Base-by-base conservation (phyloP, 352 stramenopile species). In the Globisporangium emineosum region DNA sequence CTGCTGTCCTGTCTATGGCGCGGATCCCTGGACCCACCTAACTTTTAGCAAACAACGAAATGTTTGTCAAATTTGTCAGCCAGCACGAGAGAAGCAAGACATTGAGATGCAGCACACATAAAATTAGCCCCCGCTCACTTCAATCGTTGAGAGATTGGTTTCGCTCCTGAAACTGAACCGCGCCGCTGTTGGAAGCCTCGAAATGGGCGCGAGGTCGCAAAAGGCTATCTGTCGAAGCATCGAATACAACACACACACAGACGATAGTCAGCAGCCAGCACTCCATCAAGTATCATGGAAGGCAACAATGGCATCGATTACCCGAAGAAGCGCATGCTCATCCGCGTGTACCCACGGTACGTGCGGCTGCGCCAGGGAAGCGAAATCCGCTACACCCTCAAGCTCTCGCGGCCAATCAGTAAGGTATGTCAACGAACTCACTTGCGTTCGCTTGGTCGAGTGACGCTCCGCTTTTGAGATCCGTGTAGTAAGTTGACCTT, bases 351-450 rank as follows among this genome's bases (percentile, higher is more conserved):
- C 23, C 77, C 79, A 3, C 77, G 81, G 23, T 89, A 86, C 64
- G 69, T 89, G 9, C 83, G 79, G 13, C 65, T 93, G 27, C 79
- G 79, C 0, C 81, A 88, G 42, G 80, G 80, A 8, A 83, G 78
- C 23, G 78, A 88, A 50, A 88, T 87, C 58, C 73, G 73, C 25
- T 91, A 90, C 60, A 71, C 72, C 32, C 56, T 92, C 43, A 87
- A 87, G 50, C 65, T 90, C 19, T 64, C 58, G 13, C 71, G 79
- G 9, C 71, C 78, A 6, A 81, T 81, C 19, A 76, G 67, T n/a
- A 84, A 77, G 58, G 78, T 85, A 76, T 40, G 43, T 23, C 9
- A 23, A 35, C 21, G 40, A 32, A 56, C 13, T 29, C 19, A 12
- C 21, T 59, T 19, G 40, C 19, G 21, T 3, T 63, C 19, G 27